phyloP scores from a whole-genome alignment of 306 rosid genomes.

The Gleditsia sinensis region DNA sequence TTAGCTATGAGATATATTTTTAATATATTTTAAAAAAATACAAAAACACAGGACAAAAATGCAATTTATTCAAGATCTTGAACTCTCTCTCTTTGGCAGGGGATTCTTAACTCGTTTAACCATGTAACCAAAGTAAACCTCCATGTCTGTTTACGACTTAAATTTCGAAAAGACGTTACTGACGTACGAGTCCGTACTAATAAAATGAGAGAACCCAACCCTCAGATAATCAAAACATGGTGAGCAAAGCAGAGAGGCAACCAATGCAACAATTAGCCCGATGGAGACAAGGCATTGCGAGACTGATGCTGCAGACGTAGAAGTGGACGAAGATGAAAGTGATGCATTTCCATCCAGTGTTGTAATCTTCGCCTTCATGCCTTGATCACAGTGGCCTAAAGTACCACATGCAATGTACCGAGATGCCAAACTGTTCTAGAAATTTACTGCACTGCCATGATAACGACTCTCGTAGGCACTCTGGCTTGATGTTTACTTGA shows the following conservation, averaged over 20 bases:
- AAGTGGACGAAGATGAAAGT: constrained; percentile 37
- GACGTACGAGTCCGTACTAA: too few relatives aligned
- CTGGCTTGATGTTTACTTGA: constrained; percentile 72
- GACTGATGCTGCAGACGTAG: constrained; percentile 31
- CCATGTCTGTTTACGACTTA: too few relatives aligned
- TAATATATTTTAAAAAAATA: too few relatives aligned
- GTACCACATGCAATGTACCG: constrained; percentile 80
- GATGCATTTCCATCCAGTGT: constrained; percentile 43
- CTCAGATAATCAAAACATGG: constrained; percentile 28
- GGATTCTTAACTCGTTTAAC: too few relatives aligned
- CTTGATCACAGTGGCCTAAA: constrained; percentile 68
- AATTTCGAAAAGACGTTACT: too few relatives aligned
- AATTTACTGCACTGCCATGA: constrained; percentile 43
- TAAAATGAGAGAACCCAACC: not conserved
- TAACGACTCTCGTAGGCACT: constrained; percentile 68
- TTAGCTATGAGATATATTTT: too few relatives aligned
- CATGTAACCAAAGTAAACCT: too few relatives aligned
- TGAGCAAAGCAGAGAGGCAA: constrained; percentile 26
- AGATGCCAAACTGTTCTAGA: constrained; percentile 60
- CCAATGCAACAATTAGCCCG: constrained; percentile 28
- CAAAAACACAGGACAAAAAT: too few relatives aligned
- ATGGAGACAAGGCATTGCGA: constrained; percentile 31
- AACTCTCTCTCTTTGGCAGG: too few relatives aligned
- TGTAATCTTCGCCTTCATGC: constrained; percentile 79
- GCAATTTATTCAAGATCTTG: too few relatives aligned